Evolutionary conservation across 208 protist genomes (phyloP), one percentile per base, ranked within the genome.

Genomic region (Zelonia costaricensis): DNA sequence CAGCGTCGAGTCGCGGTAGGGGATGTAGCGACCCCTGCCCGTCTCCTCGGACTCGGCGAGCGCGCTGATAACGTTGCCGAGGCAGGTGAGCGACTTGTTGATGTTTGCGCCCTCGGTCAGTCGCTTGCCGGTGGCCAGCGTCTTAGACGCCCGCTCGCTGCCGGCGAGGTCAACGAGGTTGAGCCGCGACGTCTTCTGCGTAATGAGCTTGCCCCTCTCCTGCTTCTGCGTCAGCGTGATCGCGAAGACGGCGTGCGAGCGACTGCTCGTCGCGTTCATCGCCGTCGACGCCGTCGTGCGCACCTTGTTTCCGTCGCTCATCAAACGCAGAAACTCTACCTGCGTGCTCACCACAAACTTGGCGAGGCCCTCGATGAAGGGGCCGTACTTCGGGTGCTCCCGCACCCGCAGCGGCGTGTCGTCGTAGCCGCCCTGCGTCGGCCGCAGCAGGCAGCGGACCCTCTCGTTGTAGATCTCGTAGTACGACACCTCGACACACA

Each of bases 391-490:
- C 1, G 82, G 84, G 75, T 95, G 84, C 63, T 95, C 84, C 1
- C 84, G 76, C 6, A 95, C 81, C 10, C 85, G 84, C 65, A 95
- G 71, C 35, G 70, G 62, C 5, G 80, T 76, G 48, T 83, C 74
- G n/a, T 93, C 84, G 61, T 77, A 80, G 28, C 75, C 86, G 33
- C 62, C 69, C 5, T 61, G 64, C 1, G 76, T 76, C 9, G 84
- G 82, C 9, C 77, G 59, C 35, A 97, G 62, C 12, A 97, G 71
- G 53, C 83, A 85, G 27, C 82, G 74, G 2, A 96, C 88, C 65
- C 87, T 85, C 59, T 97, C 92, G 45, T 92, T 94, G 80, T 97
- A 97, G 38, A 97, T 93, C 47, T 97, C 92, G 63, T 92, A 86
- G 58, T 86, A 92, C n/a, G 82, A 89, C 10, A 92, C 70, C 40